A percentile compares a stretch with the other conserved stretches of the same genome.
Conservation (phyloP, 495 filamentous ascomycete species). For the Penicillium egyptiacum region DNA sequence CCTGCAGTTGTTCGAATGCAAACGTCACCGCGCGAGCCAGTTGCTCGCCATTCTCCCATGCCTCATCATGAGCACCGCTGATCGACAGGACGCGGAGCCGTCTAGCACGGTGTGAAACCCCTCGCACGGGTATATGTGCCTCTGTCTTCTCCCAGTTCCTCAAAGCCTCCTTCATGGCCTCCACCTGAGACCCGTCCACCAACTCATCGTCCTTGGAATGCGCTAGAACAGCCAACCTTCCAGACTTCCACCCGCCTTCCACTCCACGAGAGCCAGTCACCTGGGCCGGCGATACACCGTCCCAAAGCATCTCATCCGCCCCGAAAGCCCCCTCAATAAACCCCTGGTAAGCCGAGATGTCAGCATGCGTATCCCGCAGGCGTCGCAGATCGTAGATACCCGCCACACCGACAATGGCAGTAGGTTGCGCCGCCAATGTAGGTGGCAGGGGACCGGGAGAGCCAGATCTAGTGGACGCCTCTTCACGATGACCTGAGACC, state of each 20-base stretch:
- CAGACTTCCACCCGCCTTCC: constrained; percentile 40
- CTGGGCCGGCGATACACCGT: constrained; percentile 50
- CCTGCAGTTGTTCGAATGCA: constrained; percentile 34
- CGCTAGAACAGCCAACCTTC: constrained; percentile 55
- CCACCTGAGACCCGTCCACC: constrained; percentile 55
- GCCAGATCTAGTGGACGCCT: constrained; percentile 14
- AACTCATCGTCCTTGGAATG: constrained; percentile 62
- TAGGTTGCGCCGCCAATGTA: constrained; percentile 30
- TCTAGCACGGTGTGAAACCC: constrained; percentile 46
- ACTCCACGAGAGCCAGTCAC: constrained; percentile 34
- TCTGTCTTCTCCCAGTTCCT: constrained; percentile 29
- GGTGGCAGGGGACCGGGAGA: constrained; percentile 26
- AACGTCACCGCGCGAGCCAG: constrained; percentile 44
- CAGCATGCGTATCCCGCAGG: constrained; percentile 48
- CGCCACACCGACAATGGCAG: constrained; percentile 58
- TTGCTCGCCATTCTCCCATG: constrained; percentile 54
- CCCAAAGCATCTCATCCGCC: constrained; percentile 49
- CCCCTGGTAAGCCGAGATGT: constrained; percentile 52
- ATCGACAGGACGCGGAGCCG: constrained; percentile 43
- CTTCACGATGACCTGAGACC: constrained; percentile 26
- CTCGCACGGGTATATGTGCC: constrained; percentile 29
- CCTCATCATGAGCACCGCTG: constrained; percentile 63
- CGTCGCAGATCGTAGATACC: constrained; percentile 67
- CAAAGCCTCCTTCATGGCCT: constrained; percentile 46
- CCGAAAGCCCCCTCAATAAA: constrained; percentile 68